Base-by-base conservation (phyloP, 305 asterid genomes). In the Solanum hybrid region DNA sequence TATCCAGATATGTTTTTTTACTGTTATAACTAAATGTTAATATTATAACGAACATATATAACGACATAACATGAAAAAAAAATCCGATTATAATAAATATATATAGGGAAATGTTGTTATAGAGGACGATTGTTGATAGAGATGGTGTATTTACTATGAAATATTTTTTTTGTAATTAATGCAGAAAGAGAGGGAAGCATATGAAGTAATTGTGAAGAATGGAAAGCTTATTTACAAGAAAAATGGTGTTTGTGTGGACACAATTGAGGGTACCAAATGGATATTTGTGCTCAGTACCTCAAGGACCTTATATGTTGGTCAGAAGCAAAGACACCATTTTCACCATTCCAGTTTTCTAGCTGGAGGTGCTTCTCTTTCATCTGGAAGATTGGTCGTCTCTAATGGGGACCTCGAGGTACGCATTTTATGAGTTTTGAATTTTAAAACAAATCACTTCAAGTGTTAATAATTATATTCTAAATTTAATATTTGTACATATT, bases 341-440 rank as follows among this genome's bases (percentile, higher is more conserved):
- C 94, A 93, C 84, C 94, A 93, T 80, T 92, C 93, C 3, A 92
- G 93, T 90, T 93, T 93, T 77, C 79, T 93, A 17, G 89, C 93
- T 14, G 94, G 94, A 29, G 94, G 90, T 29, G 92, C 94, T 38
- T 89, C 84, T 77, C 82, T 89, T 41, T 91, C 94, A 1, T 92
- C 94, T 36, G 94, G 94, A 75, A 87, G 93, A 87, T 37, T 93
- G 70, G 89, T 86, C 0, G 93, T 89, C 68, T 79, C 76, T 33
- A 10, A 61, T 1, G 94, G 94, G 0, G 2, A 79, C 1, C 91
- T 93, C 8, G 45, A 93, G 93, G 94, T 91, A 29, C 17, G 93
- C 90, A 29, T 4, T 75, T 29, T 3, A 75, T 7, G 12, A 75
- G n/a, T 75, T 75, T 0, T 75, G 3, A 1, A 75, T 75, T 75